Base-by-base conservation (phyloP, 257 asterid species). In the Leptodermis oblonga region DNA sequence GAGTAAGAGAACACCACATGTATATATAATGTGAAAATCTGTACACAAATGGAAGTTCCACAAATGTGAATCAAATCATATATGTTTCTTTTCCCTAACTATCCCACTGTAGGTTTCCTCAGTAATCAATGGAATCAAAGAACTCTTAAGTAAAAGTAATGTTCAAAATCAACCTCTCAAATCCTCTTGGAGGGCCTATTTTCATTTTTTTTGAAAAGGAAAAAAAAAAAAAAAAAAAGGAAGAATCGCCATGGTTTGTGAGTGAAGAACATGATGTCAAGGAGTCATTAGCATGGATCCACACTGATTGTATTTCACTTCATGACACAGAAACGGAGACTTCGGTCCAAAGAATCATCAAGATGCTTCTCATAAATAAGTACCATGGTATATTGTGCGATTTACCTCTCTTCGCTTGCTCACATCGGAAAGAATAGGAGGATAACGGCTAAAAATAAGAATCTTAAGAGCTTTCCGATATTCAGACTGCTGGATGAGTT, bases 401-500 rank as follows among this genome's bases (percentile, higher is more conserved):
- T 64, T 34, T 46, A 62, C 46, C 54, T 67, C 59, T 79, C 76
- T 48, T 79, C 77, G 81, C 72, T 58, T 73, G 76, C 82, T 75
- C 71, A 83, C 74, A 68, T 60, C 77, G 79, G 42, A 45, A 69
- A 77, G 63, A 68, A 25, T 10, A 68, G 48, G 22, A 58, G 53
- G 59, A 74, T 62, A 65, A 76, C 76, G 30, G 82, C 74, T 55
- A 84, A 74, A 65, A 86, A 55, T 34, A 87, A 55, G 77, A 79
- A 74, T n/a, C 59, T 70, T 39, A 88, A 62, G 72, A 76, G 25
- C 51, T 73, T 76, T 62, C 78, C 77, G 53, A 70, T 71, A 48
- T 71, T 54, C 69, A 43, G 68, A 42, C 74, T 18, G 70, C 71
- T 73, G 49, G 90, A 85, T 18, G 85, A 79, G 56, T 96, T 84